Conservation (phyloP, 345 rosid genomes). For the Acer negundo region DNA sequence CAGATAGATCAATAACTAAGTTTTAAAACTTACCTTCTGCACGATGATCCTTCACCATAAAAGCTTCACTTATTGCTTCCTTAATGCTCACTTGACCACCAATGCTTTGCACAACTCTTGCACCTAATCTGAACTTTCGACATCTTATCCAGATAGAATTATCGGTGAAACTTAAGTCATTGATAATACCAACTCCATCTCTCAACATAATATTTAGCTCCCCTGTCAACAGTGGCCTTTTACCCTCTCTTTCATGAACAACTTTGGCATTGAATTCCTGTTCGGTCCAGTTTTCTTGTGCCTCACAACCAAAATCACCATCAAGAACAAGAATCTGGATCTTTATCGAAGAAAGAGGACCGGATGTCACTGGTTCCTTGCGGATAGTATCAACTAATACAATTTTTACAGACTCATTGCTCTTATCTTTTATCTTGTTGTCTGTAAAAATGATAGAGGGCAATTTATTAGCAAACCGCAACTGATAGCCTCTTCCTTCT, state of each 20-base stretch:
- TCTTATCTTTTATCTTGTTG: slow-evolving; percentile 39
- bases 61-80: slow-evolving; percentile 69
- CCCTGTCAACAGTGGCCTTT: slow-evolving; percentile 70
- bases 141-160: slow-evolving; percentile 36
- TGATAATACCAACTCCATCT: slow-evolving; percentile 49
- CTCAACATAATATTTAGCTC: slow-evolving; percentile 41
- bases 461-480: slow-evolving; percentile 46
- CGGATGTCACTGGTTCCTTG: slow-evolving; percentile 23
- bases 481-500: slow-evolving; percentile 38
- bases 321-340: slow-evolving; percentile 59
- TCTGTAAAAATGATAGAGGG: slow-evolving; percentile 56
- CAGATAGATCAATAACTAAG: too few species aligned
- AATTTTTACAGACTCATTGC: too few species aligned
- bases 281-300: slow-evolving; percentile 49
- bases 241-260: slow-evolving; percentile 53
- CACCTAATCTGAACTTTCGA: slow-evolving; percentile 75
- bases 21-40: slow-evolving; percentile 14
- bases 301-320: slow-evolving; percentile 55
- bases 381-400: too few species aligned
- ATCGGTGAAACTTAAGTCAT: slow-evolving; percentile 23
- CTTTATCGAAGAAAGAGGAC: slow-evolving; percentile 50
- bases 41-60: slow-evolving; percentile 73
- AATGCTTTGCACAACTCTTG: slow-evolving; percentile 36
- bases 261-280: slow-evolving; percentile 43
- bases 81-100: slow-evolving; percentile 39